Evolutionary conservation across 2,329 filamentous ascomycete species (phyloP).

Genomic region (Xylariales sp.): DNA sequence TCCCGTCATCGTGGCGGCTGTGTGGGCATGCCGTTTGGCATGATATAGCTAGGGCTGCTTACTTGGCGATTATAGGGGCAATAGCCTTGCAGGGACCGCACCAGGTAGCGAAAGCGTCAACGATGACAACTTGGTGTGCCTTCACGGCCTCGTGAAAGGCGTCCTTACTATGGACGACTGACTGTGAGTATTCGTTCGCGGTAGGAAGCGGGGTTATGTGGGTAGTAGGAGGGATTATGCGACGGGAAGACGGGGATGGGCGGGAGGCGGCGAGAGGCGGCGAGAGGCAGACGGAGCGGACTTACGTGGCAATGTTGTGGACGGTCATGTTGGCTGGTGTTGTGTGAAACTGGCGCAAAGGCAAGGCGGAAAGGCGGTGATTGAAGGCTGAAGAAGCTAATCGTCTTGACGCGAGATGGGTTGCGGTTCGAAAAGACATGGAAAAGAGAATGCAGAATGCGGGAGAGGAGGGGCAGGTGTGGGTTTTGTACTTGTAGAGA

Average conservation of each 20-base stretch:
- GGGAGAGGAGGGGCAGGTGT: constrained; percentile 37
- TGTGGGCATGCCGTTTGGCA: background rate
- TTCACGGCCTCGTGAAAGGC: constrained; percentile 48
- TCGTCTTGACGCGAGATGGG: constrained; percentile 41
- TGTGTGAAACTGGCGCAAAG: constrained; percentile 53
- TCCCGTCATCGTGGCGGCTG: background rate
- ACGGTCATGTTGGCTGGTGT: constrained; percentile 58
- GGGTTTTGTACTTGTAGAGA: constrained; percentile 33
- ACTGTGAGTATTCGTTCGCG: constrained; percentile 31
- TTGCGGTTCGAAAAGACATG: constrained; percentile 43
- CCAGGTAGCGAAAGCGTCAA: constrained; percentile 92
- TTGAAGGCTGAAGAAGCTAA: constrained; percentile 37
- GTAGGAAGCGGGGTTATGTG: background rate
- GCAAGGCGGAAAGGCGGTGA: constrained; percentile 28
- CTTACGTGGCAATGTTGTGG: constrained; percentile 55
- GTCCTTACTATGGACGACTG: constrained; percentile 42
- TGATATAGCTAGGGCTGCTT: constrained; percentile 47
- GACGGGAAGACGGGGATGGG: background rate
- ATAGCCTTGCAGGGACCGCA: constrained; percentile 96
- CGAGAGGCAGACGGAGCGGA: constrained; percentile 18
- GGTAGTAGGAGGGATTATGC: background rate
- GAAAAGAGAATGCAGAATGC: constrained; percentile 14
- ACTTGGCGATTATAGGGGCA: constrained; percentile 78
- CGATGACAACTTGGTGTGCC: constrained; percentile 71
- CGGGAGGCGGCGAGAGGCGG: too few relatives aligned